A percentile compares a stretch with the other conserved stretches of the same genome.
Evolutionary conservation across 2,329 filamentous ascomycete species (phyloP).

Genomic region (Bipolaris sorokiniana): DNA sequence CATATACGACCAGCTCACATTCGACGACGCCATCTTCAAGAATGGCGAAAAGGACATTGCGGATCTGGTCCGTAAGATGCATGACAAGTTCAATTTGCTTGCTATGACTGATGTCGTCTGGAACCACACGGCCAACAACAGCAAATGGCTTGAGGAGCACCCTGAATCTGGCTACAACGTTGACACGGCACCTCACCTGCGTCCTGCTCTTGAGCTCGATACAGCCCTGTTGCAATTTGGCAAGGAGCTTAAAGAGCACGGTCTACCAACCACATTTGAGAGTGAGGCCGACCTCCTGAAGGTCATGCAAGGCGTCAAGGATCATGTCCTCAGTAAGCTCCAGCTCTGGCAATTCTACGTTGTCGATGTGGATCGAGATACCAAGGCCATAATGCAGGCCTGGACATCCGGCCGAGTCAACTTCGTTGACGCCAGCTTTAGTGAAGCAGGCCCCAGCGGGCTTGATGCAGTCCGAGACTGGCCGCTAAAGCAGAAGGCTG

Average conservation of each 20-base stretch:
- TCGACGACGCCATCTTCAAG: conserved; percentile 83
- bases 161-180: conserved; percentile 96
- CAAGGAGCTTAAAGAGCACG: conserved; percentile 66
- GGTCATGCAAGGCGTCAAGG: conserved; percentile 85
- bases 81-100: conserved; percentile 81
- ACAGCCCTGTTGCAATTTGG: conserved; percentile 71
- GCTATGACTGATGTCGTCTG: conserved; percentile 95
- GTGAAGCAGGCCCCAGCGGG: conserved; percentile 55
- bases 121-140: conserved; percentile 97
- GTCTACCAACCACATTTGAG: conserved; percentile 76
- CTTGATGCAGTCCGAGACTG: conserved; percentile 61
- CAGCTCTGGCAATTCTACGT: conserved; percentile 95
- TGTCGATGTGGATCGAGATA: conserved; percentile 76
- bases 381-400: conserved; percentile 69
- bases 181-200: conserved; percentile 78
- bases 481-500: conserved; percentile 64
- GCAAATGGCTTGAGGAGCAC: conserved; percentile 89
- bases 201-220: conserved; percentile 75
- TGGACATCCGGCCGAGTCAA: conserved; percentile 70
- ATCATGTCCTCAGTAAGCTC: conserved; percentile 75
- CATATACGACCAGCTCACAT: conserved; percentile 87
- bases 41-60: conserved; percentile 82
- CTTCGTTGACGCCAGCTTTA: conserved; percentile 61
- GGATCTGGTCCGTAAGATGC: conserved; percentile 78
- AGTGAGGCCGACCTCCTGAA: conserved; percentile 73